Base-by-base conservation (phyloP, 768 basidiomycete species). In the Leccinellum luteum region DNA sequence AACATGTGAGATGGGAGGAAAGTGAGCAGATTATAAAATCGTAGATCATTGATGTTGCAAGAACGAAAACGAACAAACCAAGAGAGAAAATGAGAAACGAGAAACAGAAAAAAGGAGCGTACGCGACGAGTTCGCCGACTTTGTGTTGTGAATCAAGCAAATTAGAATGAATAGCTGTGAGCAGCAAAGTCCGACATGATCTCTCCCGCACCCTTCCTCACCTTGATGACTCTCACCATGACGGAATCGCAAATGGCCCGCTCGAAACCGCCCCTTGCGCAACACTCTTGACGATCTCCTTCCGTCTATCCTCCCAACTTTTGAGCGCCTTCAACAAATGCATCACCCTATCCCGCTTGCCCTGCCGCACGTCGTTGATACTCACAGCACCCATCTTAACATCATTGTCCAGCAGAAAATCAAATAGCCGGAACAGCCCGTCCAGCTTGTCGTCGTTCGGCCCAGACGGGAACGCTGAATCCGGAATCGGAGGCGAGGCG, bases 321-420 rank as follows among this genome's bases (percentile, higher is more conserved):
- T 85, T 90, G 64, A 94, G 69, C 35, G 89, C 88, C 63, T 79
- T 84, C 65, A 98, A 69, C 32, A 98, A 75, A 70, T 93, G 88
- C 4, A 87, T 64, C 59, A 96, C 83, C 76, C 92, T 94, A 47
- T 89, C 87, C 49, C 85, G 78, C 69, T 89, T 91, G 30, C 90
- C 92, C 59, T 85, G 83, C 51, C 92, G 80, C 32, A 98, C 80
- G 73, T 98, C 96, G 68, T 96, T 96, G 74, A 97, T 95, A 64
- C 90, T 94, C 31, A 98, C 88, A 59, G 86, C 84, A 9, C 90
- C 94, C 79, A 96, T 91, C 74, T 89, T 89, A 56, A 95, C 86
- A 50, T 94, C 94, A 59, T 93, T 92, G 65, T 95, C 93, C 48
- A 98, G 81, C 55, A 97, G 74, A 73, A 92, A 94, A 73, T 98